phyloP scores from a whole-genome alignment of 2,329 filamentous ascomycete species.

The Chaetomium sp. region DNA sequence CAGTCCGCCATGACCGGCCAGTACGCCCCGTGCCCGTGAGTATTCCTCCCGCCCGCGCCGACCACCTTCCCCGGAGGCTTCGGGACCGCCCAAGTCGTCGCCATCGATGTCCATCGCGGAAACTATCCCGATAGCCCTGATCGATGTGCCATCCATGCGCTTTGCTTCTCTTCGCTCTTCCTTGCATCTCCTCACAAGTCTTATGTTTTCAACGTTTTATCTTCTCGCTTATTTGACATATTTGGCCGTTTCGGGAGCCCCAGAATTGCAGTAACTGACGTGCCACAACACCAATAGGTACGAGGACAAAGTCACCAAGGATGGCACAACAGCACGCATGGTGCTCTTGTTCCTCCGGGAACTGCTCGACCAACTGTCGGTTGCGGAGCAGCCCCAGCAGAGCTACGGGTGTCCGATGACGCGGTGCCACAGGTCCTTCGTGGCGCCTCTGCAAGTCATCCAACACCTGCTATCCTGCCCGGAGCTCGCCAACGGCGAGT shows the following conservation, averaged over 20 bases:
- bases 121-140: too few relatives aligned
- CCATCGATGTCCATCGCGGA: not conserved
- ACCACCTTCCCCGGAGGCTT: not conserved
- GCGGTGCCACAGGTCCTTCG: conserved; percentile 21
- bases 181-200: too few relatives aligned
- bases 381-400: conserved; percentile 16
- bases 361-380: conserved; percentile 22
- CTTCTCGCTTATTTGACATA: too few relatives aligned
- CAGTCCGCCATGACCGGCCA: conserved; percentile 17
- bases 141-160: too few relatives aligned
- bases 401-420: conserved; percentile 27
- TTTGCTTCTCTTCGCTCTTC: too few relatives aligned
- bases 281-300: conserved; percentile 18
- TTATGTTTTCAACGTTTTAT: too few relatives aligned
- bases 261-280: not conserved
- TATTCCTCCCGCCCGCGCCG: not conserved
- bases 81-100: not conserved
- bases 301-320: conserved; percentile 24
- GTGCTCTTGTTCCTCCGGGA: conserved; percentile 27
- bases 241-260: too few relatives aligned
- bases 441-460: conserved; percentile 23
- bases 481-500: conserved; percentile 24
- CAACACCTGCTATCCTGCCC: conserved; percentile 27
- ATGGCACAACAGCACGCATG: conserved; percentile 26
- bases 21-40: conserved; percentile 23